Evolutionary conservation across 768 basidiomycete genomes (phyloP).

Genomic region (Phanerodontia chrysosporium): DNA sequence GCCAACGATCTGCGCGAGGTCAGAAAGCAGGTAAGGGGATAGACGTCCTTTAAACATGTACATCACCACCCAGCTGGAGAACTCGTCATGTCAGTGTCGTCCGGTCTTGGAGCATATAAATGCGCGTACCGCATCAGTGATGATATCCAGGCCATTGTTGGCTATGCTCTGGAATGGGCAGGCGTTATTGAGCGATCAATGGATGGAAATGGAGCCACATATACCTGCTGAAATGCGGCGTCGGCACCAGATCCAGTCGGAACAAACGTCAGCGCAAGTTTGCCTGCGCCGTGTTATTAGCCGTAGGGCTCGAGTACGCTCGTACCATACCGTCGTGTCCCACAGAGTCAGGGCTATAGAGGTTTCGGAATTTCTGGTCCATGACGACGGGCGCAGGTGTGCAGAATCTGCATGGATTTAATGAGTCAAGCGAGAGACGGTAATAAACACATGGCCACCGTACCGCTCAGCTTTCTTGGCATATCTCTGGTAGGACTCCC

Average conservation of each 20-base stretch:
- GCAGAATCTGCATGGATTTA: neutral
- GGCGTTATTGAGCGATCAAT: no score
- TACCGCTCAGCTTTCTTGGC: neutral
- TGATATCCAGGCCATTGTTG: neutral
- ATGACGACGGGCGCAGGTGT: neutral
- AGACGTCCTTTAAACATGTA: neutral
- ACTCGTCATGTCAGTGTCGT: neutral
- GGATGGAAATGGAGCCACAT: neutral
- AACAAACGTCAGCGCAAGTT: neutral
- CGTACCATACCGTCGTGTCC: neutral
- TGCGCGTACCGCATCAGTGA: neutral
- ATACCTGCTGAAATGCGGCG: neutral
- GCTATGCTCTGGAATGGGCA: neutral
- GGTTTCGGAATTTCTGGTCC: neutral
- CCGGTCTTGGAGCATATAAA: neutral
- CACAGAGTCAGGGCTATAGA: neutral
- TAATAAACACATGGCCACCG: neutral
- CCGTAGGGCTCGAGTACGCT: no score
- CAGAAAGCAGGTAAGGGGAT: neutral
- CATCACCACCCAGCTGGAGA: neutral
- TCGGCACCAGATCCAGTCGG: neutral
- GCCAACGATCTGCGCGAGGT: neutral
- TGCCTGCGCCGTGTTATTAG: neutral
- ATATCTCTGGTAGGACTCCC: constrained; percentile 5
- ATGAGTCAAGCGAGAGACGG: neutral